phyloP scores from a whole-genome alignment of 2,329 filamentous ascomycete species.

The Pseudomassariella vexata region DNA sequence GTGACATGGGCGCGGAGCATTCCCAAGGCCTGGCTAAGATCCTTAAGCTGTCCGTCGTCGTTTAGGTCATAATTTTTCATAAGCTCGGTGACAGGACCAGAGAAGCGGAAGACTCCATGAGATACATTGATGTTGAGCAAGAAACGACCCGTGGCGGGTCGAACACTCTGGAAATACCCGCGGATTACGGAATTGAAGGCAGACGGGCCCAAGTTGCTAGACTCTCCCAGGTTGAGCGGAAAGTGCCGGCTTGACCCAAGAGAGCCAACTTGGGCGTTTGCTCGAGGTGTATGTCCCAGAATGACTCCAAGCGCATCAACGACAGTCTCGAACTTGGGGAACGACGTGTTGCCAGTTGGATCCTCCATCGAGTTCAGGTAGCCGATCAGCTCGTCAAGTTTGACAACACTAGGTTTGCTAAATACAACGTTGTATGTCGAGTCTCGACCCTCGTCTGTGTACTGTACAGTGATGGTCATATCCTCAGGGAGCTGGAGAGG shows the following conservation, averaged over 20 bases:
- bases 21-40: slow-evolving; percentile 11
- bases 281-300: slow-evolving; percentile 37
- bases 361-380: slow-evolving; percentile 38
- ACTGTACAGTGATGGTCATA: slow-evolving; percentile 27
- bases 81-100: slow-evolving; percentile 28
- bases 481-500: slow-evolving; percentile 29
- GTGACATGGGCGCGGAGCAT: slow-evolving; percentile 13
- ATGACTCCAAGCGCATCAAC: slow-evolving; percentile 49
- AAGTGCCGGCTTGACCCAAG: slow-evolving; percentile 46
- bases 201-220: slow-evolving; percentile 18
- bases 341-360: slow-evolving; percentile 25
- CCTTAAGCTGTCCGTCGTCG: background rate
- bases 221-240: slow-evolving; percentile 28
- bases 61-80: slow-evolving; percentile 16
- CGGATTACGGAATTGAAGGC: slow-evolving; percentile 35
- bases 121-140: slow-evolving; percentile 52
- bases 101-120: slow-evolving; percentile 33
- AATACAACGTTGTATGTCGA: slow-evolving; percentile 37
- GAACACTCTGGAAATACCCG: slow-evolving; percentile 51
- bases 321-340: slow-evolving; percentile 42
- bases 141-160: slow-evolving; percentile 46
- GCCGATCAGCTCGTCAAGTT: slow-evolving; percentile 32
- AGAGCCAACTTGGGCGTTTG: slow-evolving; percentile 27
- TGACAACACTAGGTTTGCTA: slow-evolving; percentile 29
- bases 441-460: slow-evolving; percentile 26